Conservation (phyloP, 1,284 basidiomycete species). For the Tylopilus sp. region DNA sequence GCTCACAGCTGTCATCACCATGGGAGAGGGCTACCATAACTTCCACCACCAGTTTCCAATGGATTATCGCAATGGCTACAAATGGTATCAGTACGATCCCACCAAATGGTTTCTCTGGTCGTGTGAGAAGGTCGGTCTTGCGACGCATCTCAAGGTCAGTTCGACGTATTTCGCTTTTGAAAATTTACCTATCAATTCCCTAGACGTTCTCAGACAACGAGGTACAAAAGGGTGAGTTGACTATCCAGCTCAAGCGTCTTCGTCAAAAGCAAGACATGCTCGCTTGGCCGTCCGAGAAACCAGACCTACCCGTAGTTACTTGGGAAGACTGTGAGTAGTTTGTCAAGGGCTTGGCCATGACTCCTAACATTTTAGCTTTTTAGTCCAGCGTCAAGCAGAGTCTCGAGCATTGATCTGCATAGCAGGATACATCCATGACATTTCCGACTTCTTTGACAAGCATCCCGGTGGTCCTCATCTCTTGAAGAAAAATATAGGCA, state of each 20-base stretch:
- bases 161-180: neutral
- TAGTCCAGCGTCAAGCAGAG: slow-evolving; percentile 81
- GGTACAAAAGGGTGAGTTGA: slow-evolving; percentile 91
- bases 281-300: slow-evolving; percentile 82
- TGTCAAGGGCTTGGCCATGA: neutral
- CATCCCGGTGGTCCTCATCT: slow-evolving; percentile 87
- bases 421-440: slow-evolving; percentile 93
- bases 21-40: slow-evolving; percentile 97
- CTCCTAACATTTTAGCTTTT: slow-evolving; percentile 20
- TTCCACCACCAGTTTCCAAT: slow-evolving; percentile 97
- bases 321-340: slow-evolving; percentile 86
- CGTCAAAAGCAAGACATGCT: slow-evolving; percentile 78
- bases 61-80: slow-evolving; percentile 95
- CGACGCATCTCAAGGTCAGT: slow-evolving; percentile 85
- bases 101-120: slow-evolving; percentile 95
- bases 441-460: slow-evolving; percentile 86
- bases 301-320: slow-evolving; percentile 83
- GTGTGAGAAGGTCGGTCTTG: slow-evolving; percentile 75
- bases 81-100: slow-evolving; percentile 92
- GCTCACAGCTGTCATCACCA: slow-evolving; percentile 87
- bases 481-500: slow-evolving; percentile 78
- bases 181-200: slow-evolving; percentile 22
- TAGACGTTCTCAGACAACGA: slow-evolving; percentile 93
- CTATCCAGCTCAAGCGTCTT: slow-evolving; percentile 92
- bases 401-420: slow-evolving; percentile 85